Conservation (phyloP, 2,329 filamentous ascomycete species). For the Amesomyces nigricolor region DNA sequence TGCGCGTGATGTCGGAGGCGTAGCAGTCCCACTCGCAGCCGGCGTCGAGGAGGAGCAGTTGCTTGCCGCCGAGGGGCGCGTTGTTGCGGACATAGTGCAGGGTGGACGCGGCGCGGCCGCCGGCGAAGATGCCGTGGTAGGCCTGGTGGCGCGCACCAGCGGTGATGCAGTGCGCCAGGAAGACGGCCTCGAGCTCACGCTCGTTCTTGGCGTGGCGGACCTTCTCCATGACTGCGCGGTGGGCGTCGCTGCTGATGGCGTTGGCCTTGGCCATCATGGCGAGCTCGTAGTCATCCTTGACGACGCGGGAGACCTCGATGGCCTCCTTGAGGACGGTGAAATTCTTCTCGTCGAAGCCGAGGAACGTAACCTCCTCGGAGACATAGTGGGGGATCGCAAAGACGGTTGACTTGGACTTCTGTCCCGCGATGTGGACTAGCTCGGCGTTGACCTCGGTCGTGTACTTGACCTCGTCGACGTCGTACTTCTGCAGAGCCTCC, state of each 20-base stretch:
- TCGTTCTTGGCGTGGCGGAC: slow-evolving; percentile 67
- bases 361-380: slow-evolving; percentile 64
- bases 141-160: slow-evolving; percentile 76
- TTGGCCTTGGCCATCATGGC: slow-evolving; percentile 69
- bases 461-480: slow-evolving; percentile 71
- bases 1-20: slow-evolving; percentile 70
- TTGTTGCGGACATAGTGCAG: slow-evolving; percentile 85
- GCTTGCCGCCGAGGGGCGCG: slow-evolving; percentile 61
- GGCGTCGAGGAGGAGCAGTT: slow-evolving; percentile 78
- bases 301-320: slow-evolving; percentile 61
- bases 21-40: slow-evolving; percentile 73
- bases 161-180: slow-evolving; percentile 69
- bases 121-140: slow-evolving; percentile 81
- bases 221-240: slow-evolving; percentile 55
- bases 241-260: slow-evolving; percentile 60
- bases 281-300: slow-evolving; percentile 72
- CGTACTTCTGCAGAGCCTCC: slow-evolving; percentile 71
- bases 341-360: slow-evolving; percentile 62
- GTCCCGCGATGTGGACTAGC: slow-evolving; percentile 49
- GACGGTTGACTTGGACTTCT: slow-evolving; percentile 44
- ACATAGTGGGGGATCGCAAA: slow-evolving; percentile 78
- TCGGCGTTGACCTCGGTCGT: slow-evolving; percentile 70
- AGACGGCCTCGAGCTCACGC: slow-evolving; percentile 74
- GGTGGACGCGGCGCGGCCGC: slow-evolving; percentile 73
- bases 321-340: slow-evolving; percentile 51